Conservation (phyloP, 495 filamentous ascomycete genomes). For the Neurospora sp. region DNA sequence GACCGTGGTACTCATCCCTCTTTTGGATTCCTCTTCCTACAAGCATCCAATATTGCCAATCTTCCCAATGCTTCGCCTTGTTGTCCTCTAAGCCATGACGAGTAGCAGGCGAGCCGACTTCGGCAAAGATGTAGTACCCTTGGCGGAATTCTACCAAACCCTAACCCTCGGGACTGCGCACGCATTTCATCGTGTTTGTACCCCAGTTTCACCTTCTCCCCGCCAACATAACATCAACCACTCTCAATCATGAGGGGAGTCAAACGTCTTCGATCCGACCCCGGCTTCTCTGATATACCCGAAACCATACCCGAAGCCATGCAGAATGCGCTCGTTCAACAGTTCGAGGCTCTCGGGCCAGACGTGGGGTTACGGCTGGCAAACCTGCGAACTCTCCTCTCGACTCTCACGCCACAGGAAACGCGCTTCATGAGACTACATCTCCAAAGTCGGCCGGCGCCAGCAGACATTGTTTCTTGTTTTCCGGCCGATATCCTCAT, state of each 20-base stretch:
- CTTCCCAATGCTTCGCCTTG: neutral
- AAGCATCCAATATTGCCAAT: neutral
- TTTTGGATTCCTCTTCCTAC: neutral
- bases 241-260: neutral
- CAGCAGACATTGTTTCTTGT: constrained; percentile 17
- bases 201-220: neutral
- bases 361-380: constrained; percentile 1
- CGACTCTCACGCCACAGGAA: constrained; percentile 14
- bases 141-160: neutral
- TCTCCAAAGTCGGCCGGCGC: constrained; percentile 8
- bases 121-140: neutral
- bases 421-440: constrained; percentile 15
- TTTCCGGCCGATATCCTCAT: constrained; percentile 25
- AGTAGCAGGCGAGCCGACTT: neutral
- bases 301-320: neutral
- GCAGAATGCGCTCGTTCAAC: neutral
- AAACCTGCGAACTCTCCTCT: constrained; percentile 1
- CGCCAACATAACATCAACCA: neutral
- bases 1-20: neutral
- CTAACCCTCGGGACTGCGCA: neutral
- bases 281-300: neutral
- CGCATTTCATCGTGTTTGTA: neutral
- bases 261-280: neutral
- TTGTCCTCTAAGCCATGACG: neutral
- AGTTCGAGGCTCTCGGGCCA: constrained; percentile 2